phyloP scores from a whole-genome alignment of 108 stramenopile species.

The Fragilaria radians region DNA sequence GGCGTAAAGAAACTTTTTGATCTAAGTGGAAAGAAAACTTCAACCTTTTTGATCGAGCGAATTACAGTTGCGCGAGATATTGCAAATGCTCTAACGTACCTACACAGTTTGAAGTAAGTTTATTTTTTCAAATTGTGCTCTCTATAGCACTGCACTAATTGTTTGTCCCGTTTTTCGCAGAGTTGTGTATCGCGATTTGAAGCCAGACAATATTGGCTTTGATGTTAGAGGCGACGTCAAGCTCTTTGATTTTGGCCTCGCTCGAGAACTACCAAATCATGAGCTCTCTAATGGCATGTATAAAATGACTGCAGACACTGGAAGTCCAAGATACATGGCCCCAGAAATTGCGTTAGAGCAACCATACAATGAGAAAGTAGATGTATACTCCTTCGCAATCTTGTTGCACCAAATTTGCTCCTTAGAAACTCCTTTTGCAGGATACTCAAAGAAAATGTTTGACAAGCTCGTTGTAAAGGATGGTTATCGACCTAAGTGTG shows the following conservation, averaged over 20 bases:
- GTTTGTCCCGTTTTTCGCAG: conserved; percentile 12
- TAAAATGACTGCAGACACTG: conserved; percentile 38
- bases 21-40: conserved; percentile 57
- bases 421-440: conserved; percentile 57
- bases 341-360: conserved; percentile 57
- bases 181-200: conserved; percentile 61
- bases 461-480: conserved; percentile 45
- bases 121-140: neutral
- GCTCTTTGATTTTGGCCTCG: conserved; percentile 48
- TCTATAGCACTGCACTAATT: neutral
- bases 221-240: conserved; percentile 36
- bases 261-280: conserved; percentile 19
- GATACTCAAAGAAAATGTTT: conserved; percentile 2
- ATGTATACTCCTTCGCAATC: conserved; percentile 82
- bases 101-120: conserved; percentile 57
- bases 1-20: conserved; percentile 56
- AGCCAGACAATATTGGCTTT: conserved; percentile 43
- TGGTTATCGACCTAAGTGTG: conserved; percentile 44
- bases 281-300: conserved; percentile 17
- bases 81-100: conserved; percentile 48
- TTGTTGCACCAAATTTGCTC: conserved; percentile 76
- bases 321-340: conserved; percentile 57
- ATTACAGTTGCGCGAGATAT: conserved; percentile 52
- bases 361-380: conserved; percentile 83
- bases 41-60: conserved; percentile 53